A percentile compares a stretch with the other conserved stretches of the same genome.
phyloP scores from a whole-genome alignment of 2,329 filamentous ascomycete species.

The Cordyceps pruinosa region DNA sequence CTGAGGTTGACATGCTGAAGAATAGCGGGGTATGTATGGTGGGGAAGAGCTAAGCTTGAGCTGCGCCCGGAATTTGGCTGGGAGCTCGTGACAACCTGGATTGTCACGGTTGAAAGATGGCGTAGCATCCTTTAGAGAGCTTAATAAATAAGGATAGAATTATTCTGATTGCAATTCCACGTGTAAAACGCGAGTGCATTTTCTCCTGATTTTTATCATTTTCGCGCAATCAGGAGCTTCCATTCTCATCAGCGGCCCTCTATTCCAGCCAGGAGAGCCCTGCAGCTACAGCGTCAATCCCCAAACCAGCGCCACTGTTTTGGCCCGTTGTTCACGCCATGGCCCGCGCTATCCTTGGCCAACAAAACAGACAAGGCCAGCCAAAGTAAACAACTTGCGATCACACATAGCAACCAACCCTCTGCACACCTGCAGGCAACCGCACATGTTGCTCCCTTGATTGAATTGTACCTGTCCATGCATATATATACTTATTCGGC shows the following conservation, averaged over 20 bases:
- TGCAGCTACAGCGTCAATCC: too few relatives aligned
- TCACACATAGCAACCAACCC: constrained; percentile 2
- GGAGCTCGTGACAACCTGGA: neutral
- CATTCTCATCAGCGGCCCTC: neutral
- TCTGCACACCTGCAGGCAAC: neutral
- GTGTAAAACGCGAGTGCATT: too few relatives aligned
- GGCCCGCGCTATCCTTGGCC: neutral
- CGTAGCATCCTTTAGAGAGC: neutral
- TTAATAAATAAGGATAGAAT: neutral
- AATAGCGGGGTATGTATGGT: constrained; percentile 9
- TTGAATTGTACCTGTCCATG: neutral
- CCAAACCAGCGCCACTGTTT: neutral
- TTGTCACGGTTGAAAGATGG: neutral
- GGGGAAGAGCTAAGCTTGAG: constrained; percentile 1
- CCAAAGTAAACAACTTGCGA: constrained; percentile 9
- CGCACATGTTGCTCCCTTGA: neutral
- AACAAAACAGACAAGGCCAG: constrained; percentile 1
- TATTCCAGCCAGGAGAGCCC: too few relatives aligned
- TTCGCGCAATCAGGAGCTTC: neutral
- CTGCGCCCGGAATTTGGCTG: neutral
- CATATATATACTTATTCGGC: neutral
- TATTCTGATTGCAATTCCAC: too few relatives aligned
- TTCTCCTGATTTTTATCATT: neutral
- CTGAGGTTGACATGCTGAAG: neutral
- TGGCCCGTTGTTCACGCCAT: neutral